phyloP scores from a whole-genome alignment of 371 early-diverging fungal genomes.

The Syncephalastrum contaminatum region DNA sequence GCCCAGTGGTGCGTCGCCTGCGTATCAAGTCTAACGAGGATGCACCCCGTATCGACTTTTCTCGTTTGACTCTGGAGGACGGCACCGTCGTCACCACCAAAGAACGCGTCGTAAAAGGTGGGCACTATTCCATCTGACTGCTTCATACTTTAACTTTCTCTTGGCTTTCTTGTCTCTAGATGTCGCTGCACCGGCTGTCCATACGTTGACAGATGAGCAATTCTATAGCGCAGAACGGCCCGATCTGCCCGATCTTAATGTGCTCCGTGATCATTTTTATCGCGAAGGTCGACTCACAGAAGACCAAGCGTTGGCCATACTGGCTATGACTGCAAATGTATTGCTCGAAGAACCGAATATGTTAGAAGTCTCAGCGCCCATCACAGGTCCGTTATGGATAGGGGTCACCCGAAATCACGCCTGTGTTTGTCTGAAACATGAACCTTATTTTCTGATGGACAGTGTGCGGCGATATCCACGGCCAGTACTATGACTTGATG shows the following conservation, averaged over 20 bases:
- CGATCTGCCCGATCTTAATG: slow-evolving; percentile 73
- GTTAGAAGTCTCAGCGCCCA: slow-evolving; percentile 84
- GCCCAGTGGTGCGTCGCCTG: slow-evolving; percentile 10
- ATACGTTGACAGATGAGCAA: slow-evolving; percentile 50
- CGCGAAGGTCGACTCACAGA: slow-evolving; percentile 88
- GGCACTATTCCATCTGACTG: background rate
- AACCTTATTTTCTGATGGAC: too few relatives aligned
- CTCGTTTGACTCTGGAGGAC: slow-evolving; percentile 73
- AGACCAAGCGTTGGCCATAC: slow-evolving; percentile 84
- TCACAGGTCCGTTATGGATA: slow-evolving; percentile 61
- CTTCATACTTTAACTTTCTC: background rate
- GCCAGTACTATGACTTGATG: slow-evolving; percentile 98
- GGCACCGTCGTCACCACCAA: slow-evolving; percentile 73
- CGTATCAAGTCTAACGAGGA: slow-evolving; percentile 11
- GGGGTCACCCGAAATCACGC: background rate
- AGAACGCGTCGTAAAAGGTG: slow-evolving; percentile 75
- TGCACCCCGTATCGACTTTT: slow-evolving; percentile 57
- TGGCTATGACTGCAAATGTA: too few relatives aligned
- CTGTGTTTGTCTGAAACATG: background rate
- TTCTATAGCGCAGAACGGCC: slow-evolving; percentile 49
- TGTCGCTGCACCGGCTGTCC: slow-evolving; percentile 45
- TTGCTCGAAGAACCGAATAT: slow-evolving; percentile 68
- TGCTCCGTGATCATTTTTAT: slow-evolving; percentile 82
- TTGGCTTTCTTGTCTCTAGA: slow-evolving; percentile 2
- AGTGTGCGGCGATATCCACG: slow-evolving; percentile 99